Conservation (phyloP, 805 yeast species). For the Kurtzmaniella cleridarum region DNA sequence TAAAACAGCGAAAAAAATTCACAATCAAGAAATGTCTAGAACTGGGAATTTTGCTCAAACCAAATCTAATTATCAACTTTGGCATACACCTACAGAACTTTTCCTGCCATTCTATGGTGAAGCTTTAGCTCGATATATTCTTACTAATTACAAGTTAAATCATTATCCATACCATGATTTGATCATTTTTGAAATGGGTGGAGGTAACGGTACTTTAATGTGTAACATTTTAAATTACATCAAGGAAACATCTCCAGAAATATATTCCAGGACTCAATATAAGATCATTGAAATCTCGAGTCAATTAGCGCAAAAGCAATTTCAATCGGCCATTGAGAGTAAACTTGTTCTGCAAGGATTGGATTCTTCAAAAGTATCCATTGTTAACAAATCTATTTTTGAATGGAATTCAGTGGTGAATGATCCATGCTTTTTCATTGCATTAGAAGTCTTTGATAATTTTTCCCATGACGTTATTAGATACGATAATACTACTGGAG, state of each 20-base stretch:
- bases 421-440: constrained; percentile 72
- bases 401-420: constrained; percentile 59
- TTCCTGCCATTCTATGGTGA: constrained; percentile 83
- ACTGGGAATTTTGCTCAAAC: constrained; percentile 15
- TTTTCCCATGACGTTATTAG: constrained; percentile 77
- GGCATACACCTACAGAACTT: constrained; percentile 89
- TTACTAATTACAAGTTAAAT: constrained; percentile 65
- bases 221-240: constrained; percentile 63
- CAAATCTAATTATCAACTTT: constrained; percentile 53
- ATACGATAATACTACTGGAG: constrained; percentile 61
- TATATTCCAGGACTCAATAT: constrained; percentile 63
- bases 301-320: constrained; percentile 56
- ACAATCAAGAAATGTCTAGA: constrained; percentile 13
- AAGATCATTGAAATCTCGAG: constrained; percentile 68
- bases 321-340: constrained; percentile 26
- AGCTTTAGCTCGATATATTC: constrained; percentile 74
- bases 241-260: constrained; percentile 58
- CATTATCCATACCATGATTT: constrained; percentile 67
- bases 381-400: constrained; percentile 70
- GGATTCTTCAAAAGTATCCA: constrained; percentile 53
- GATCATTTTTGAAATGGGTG: constrained; percentile 81
- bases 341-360: constrained; percentile 34
- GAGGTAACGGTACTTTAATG: constrained; percentile 88
- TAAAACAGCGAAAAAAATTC: constrained; percentile 19
- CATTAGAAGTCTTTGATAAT: constrained; percentile 80